These are phyloP conservation scores for Phytophthora megakarya DNA, from an alignment of 352 stramenopile species.

Conservation along the genomic window DNA sequence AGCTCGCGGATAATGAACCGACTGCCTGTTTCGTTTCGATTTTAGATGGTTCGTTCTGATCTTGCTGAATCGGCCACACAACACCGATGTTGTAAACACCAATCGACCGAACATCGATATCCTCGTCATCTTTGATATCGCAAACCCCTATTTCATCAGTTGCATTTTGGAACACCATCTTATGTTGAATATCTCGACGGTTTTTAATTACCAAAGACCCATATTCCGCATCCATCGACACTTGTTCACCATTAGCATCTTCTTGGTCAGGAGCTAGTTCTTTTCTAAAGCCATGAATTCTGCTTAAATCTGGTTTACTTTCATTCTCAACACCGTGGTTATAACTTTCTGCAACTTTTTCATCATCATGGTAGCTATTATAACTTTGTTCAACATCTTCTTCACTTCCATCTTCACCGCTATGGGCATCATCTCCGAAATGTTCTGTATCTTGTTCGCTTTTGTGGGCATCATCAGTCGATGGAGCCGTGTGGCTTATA, in stretches of 20 bases:
- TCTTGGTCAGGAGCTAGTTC: not conserved
- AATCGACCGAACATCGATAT: constrained; percentile 56
- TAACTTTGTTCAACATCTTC: not conserved
- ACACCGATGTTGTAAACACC: constrained; percentile 58
- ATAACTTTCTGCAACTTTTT: not conserved
- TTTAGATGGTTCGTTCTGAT: not conserved
- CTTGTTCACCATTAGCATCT: not conserved
- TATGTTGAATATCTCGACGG: constrained; percentile 9
- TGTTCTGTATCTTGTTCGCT: not conserved
- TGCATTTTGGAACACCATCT: not conserved
- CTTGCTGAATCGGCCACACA: constrained; percentile 36
- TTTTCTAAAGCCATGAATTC: not conserved
- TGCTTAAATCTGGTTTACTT: not conserved
- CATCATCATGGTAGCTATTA: not conserved
- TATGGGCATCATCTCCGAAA: not conserved
- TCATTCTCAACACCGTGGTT: not conserved
- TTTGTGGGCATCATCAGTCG: not conserved
- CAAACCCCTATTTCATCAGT: not conserved
- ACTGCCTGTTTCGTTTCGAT: not conserved
- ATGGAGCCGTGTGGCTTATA: not conserved
- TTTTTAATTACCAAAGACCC: not conserved
- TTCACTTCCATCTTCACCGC: not conserved
- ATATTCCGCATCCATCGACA: not conserved
- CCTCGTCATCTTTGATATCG: constrained; percentile 13
- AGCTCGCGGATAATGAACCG: not conserved